Evolutionary conservation across 768 basidiomycete species (phyloP).

Genomic region (Royoungia palumana): DNA sequence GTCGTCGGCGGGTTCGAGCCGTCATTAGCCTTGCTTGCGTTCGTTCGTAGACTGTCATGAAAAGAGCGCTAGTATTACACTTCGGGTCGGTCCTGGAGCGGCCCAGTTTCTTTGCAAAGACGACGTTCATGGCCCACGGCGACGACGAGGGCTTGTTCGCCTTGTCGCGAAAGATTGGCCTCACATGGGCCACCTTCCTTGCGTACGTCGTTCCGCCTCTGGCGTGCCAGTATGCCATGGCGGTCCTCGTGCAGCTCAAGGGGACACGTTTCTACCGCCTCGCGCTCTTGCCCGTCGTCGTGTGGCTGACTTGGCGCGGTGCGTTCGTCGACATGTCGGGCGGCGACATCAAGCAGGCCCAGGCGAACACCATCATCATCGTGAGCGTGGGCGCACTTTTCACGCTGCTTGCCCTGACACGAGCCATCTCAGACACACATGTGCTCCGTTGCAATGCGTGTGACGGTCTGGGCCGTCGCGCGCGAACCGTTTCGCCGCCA

Average conservation of each 20-base stretch:
- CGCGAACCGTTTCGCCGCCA: constrained; percentile 13
- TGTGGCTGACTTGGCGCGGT: constrained; percentile 44
- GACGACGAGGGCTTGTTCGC: not conserved
- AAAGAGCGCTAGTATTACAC: too few relatives aligned
- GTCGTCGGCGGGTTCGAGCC: constrained; percentile 16
- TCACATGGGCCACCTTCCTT: constrained; percentile 22
- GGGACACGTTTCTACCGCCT: constrained; percentile 40
- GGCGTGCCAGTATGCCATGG: constrained; percentile 46
- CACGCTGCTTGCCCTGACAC: not conserved
- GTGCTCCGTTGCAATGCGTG: constrained; percentile 13
- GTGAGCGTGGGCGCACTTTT: constrained; percentile 9
- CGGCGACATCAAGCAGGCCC: constrained; percentile 10
- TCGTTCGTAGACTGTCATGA: not conserved
- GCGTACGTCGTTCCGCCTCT: constrained; percentile 41
- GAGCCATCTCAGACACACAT: constrained; percentile 10
- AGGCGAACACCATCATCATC: constrained; percentile 11
- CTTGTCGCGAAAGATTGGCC: constrained; percentile 4
- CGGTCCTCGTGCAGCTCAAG: constrained; percentile 48
- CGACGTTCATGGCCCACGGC: not conserved
- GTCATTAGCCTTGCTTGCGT: constrained; percentile 27
- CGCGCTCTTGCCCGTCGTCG: constrained; percentile 45
- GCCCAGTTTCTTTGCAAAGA: too few relatives aligned
- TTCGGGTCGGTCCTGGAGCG: too few relatives aligned
- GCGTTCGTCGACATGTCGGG: constrained; percentile 23
- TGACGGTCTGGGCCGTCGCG: constrained; percentile 14